Percentiles rank a stretch among this genome's conserved stretches.
Evolutionary conservation across 352 stramenopile genomes (phyloP).

Genomic region (Pythium brassicae): DNA sequence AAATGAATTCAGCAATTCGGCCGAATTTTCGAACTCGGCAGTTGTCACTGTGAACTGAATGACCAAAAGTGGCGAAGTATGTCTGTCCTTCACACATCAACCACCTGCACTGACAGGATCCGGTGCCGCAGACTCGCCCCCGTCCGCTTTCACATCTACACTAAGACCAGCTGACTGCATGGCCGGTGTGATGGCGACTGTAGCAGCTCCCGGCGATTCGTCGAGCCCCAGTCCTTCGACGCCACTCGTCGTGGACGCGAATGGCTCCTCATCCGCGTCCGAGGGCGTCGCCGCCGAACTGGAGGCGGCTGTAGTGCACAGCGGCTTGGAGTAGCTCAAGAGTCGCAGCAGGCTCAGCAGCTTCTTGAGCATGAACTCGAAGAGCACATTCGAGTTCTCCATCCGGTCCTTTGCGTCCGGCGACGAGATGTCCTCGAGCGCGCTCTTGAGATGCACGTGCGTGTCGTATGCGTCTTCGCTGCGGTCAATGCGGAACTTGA

Average conservation of each 20-base stretch:
- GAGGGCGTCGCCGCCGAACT: neutral
- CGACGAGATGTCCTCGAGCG: slow-evolving; percentile 58
- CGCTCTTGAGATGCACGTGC: slow-evolving; percentile 60
- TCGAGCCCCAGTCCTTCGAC: slow-evolving; percentile 4
- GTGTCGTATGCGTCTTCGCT: slow-evolving; percentile 59
- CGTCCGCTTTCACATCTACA: neutral
- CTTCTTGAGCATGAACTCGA: slow-evolving; percentile 72
- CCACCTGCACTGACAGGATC: neutral
- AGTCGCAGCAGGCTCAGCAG: slow-evolving; percentile 62
- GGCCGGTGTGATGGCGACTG: too few species aligned
- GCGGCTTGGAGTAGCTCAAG: slow-evolving; percentile 67
- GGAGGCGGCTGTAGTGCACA: slow-evolving; percentile 5
- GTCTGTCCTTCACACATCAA: neutral
- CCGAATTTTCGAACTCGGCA: neutral
- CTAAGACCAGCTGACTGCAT: neutral
- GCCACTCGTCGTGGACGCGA: neutral
- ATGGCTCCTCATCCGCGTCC: slow-evolving; percentile 1
- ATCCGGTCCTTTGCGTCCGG: slow-evolving; percentile 69
- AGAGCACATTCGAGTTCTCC: slow-evolving; percentile 78
- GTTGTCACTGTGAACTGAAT: neutral
- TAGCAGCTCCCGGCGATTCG: neutral
- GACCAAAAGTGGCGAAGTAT: too few species aligned
- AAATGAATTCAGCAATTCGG: neutral
- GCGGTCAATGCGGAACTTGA: slow-evolving; percentile 72
- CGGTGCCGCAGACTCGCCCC: neutral